These are phyloP conservation scores for Wickerhamiella alocasiicola DNA, from an alignment of 805 yeast genomes.

Conservation along the genomic window DNA sequence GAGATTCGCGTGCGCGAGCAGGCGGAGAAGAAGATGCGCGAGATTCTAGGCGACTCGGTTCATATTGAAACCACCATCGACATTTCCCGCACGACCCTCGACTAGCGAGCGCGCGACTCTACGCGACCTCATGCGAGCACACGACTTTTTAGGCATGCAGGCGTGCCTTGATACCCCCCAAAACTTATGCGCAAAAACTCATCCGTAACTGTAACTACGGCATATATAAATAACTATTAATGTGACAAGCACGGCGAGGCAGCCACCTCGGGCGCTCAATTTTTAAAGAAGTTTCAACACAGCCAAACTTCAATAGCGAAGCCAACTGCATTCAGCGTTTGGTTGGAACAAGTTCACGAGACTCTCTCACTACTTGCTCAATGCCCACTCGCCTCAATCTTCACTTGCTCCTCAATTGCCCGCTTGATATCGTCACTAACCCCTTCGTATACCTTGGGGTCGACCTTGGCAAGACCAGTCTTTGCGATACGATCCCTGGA, in stretches of 20 bases:
- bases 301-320: background rate
- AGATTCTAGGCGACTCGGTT: slow-evolving; percentile 20
- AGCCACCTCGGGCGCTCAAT: too few species aligned
- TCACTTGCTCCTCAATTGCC: slow-evolving; percentile 36
- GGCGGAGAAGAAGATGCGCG: slow-evolving; percentile 23
- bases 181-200: too few species aligned
- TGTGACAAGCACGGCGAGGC: too few species aligned
- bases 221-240: background rate
- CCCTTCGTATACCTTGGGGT: slow-evolving; percentile 40
- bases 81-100: slow-evolving; percentile 19
- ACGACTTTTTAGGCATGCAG: too few species aligned
- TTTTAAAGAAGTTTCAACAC: background rate
- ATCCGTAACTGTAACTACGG: background rate
- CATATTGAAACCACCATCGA: slow-evolving; percentile 31
- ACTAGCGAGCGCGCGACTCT: too few species aligned
- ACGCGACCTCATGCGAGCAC: too few species aligned
- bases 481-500: slow-evolving; percentile 37
- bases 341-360: too few species aligned
- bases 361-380: background rate
- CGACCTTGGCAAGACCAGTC: slow-evolving; percentile 59
- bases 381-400: background rate
- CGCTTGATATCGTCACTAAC: slow-evolving; percentile 37
- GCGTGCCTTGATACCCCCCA: too few species aligned
- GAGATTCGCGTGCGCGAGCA: slow-evolving; percentile 25
- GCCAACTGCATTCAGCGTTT: too few species aligned